These are phyloP conservation scores for Cymbopogon flexuosus DNA, from an alignment of 202 grass and related monocot species.

Conservation along the genomic window DNA sequence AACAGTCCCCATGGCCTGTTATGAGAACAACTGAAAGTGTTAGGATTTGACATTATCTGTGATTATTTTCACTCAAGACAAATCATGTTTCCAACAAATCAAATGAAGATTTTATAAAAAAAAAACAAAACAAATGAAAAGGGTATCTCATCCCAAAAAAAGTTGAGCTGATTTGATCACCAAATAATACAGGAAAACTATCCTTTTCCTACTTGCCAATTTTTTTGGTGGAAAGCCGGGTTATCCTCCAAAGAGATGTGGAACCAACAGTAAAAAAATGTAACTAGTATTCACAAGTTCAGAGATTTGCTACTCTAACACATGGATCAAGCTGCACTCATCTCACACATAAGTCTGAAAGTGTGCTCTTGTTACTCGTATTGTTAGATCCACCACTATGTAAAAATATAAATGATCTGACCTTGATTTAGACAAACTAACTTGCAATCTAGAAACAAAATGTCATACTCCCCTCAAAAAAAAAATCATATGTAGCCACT, in stretches of 20 bases:
- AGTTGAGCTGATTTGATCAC: background rate
- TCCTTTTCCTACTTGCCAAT: no score
- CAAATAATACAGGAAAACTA: no score
- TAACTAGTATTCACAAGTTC: background rate
- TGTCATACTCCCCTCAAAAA: background rate
- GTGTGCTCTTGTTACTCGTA: background rate
- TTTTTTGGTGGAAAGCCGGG: no score
- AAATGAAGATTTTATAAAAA: background rate
- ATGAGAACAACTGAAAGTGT: slow-evolving; percentile 10
- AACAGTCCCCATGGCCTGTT: slow-evolving; percentile 79
- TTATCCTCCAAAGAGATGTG: no score
- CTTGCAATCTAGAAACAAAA: slow-evolving; percentile 5
- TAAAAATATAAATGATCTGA: background rate
- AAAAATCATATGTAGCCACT: background rate
- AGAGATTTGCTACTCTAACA: background rate
- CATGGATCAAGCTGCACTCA: background rate
- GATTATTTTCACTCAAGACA: background rate
- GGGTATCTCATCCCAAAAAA: background rate
- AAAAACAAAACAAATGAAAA: background rate
- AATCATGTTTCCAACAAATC: background rate
- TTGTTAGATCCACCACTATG: background rate
- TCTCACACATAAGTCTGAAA: background rate
- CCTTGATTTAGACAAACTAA: background rate
- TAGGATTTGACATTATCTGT: slow-evolving; percentile 16
- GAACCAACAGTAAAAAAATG: background rate